A percentile compares a stretch with the other conserved stretches of the same genome.
These are phyloP conservation scores for Aspergillus biplanus DNA, from an alignment of 495 filamentous ascomycete species.

Conservation along the genomic window DNA sequence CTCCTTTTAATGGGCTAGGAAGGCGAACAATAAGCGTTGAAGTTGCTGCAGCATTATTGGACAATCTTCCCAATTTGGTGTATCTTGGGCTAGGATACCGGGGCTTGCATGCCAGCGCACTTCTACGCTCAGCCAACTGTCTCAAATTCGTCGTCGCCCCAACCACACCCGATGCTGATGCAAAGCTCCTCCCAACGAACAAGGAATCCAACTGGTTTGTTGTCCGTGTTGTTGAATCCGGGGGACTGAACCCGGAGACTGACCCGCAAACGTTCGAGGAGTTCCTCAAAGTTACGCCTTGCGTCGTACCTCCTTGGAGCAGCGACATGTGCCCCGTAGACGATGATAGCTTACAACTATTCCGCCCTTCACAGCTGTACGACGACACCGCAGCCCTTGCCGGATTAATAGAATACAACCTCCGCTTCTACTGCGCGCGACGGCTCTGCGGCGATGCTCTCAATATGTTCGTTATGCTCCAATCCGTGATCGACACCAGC, in stretches of 20 bases:
- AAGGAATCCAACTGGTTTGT: conserved; percentile 52
- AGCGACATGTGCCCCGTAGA: conserved; percentile 24
- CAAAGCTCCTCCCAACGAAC: conserved; percentile 31
- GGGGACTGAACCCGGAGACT: conserved; percentile 39
- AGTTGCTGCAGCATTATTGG: conserved; percentile 56
- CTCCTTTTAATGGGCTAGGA: conserved; percentile 48
- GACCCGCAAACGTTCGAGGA: conserved; percentile 46
- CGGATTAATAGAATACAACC: conserved; percentile 42
- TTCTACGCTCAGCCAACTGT: conserved; percentile 28
- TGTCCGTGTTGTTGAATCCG: conserved; percentile 56
- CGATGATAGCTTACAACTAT: conserved; percentile 26
- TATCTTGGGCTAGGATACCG: conserved; percentile 36
- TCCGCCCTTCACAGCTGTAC: conserved; percentile 39
- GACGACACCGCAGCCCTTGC: conserved; percentile 41
- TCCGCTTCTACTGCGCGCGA: conserved; percentile 32
- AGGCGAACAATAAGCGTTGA: conserved; percentile 60
- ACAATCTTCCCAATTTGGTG: conserved; percentile 50
- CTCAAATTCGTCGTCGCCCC: conserved; percentile 35
- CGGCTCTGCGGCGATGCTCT: conserved; percentile 36
- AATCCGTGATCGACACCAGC: conserved; percentile 42
- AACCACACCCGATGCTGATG: conserved; percentile 9
- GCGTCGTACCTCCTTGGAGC: conserved; percentile 44
- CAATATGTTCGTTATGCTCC: conserved; percentile 38
- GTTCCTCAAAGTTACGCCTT: conserved; percentile 37
- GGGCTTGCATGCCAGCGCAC: conserved; percentile 27